Conservation (phyloP, 2,329 filamentous ascomycete species). For the Aaosphaeria arxii region DNA sequence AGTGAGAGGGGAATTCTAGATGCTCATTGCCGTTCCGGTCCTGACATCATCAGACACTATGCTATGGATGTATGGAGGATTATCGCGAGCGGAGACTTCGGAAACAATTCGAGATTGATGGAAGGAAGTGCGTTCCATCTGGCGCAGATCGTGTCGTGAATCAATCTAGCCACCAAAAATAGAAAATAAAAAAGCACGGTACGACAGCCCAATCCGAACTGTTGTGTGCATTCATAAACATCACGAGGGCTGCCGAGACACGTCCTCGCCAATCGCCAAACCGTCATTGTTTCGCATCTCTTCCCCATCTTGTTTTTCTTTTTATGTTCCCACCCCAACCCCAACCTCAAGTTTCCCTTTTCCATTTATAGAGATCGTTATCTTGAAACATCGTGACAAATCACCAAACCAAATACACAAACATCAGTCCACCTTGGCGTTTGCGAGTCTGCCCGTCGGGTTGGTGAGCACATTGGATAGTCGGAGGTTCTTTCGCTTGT, state of each 20-base stretch:
- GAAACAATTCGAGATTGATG: slow-evolving; percentile 2
- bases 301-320: no score
- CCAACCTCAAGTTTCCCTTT: neutral
- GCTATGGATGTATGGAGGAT: no score
- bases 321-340: neutral
- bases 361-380: slow-evolving; percentile 4
- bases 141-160: slow-evolving; percentile 2
- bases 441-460: slow-evolving; percentile 64
- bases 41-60: no score
- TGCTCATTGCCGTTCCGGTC: no score
- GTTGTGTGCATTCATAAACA: neutral
- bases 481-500: slow-evolving; percentile 66
- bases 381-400: slow-evolving; percentile 30
- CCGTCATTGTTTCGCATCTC: slow-evolving; percentile 30
- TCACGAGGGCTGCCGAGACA: slow-evolving; percentile 10
- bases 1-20: no score
- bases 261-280: slow-evolving; percentile 20
- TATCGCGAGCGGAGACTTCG: neutral
- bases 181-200: slow-evolving; percentile 13
- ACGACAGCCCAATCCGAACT: neutral
- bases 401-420: slow-evolving; percentile 16
- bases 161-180: slow-evolving; percentile 5
- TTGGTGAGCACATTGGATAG: slow-evolving; percentile 80
- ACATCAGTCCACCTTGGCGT: slow-evolving; percentile 68
- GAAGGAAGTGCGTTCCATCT: slow-evolving; percentile 6